Evolutionary conservation across 768 basidiomycete genomes (phyloP).

Genomic region (Pleurotus giganteus): DNA sequence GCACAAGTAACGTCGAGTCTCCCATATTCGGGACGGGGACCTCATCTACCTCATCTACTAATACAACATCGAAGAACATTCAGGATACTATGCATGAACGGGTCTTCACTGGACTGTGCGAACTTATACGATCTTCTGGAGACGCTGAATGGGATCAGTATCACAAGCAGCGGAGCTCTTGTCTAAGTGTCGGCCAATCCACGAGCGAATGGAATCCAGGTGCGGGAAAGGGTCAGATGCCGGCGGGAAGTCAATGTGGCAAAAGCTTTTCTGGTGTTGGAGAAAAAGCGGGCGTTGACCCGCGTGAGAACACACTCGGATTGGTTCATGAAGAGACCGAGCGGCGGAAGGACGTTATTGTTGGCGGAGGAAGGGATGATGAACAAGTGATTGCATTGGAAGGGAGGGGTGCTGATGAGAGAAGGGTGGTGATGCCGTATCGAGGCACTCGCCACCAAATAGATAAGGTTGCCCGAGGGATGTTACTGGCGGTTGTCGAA

Average conservation of each 20-base stretch:
- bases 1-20: not conserved
- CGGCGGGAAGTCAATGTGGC: conserved; percentile 3
- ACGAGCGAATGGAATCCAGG: not conserved
- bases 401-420: conserved; percentile 4
- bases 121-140: not conserved
- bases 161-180: not conserved
- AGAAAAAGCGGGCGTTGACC: not conserved
- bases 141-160: not conserved
- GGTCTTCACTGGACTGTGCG: conserved; percentile 5
- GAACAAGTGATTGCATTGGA: conserved; percentile 4
- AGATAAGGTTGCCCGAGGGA: conserved; percentile 36
- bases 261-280: conserved; percentile 1
- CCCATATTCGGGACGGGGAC: not conserved
- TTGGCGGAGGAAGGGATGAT: conserved; percentile 5
- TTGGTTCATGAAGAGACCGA: not conserved
- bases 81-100: not conserved
- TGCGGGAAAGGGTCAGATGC: conserved; percentile 1
- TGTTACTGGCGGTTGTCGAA: conserved; percentile 38
- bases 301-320: not conserved
- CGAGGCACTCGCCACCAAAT: conserved; percentile 14
- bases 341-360: not conserved
- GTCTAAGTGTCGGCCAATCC: not conserved
- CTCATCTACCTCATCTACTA: not conserved
- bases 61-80: not conserved
- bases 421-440: conserved; percentile 13